These are phyloP conservation scores for Hypoxylon sp. DNA, from an alignment of 2,329 filamentous ascomycete genomes.

Conservation along the genomic window DNA sequence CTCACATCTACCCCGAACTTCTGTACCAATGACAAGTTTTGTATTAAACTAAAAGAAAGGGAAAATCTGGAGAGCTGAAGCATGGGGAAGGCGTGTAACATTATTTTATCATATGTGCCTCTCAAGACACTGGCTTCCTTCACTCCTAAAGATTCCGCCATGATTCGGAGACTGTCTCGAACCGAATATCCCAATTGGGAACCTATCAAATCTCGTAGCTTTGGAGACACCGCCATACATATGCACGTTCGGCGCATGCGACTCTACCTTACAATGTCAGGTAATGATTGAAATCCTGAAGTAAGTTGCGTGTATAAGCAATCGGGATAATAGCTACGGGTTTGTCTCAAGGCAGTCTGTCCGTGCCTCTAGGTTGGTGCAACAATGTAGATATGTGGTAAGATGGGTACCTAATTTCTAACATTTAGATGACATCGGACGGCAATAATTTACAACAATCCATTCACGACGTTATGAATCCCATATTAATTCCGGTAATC, in stretches of 20 bases:
- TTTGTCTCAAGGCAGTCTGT: not conserved
- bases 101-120: constrained; percentile 3
- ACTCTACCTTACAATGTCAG: not conserved
- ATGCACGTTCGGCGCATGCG: constrained; percentile 10
- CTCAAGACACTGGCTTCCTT: not conserved
- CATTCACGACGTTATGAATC: not conserved
- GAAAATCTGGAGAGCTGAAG: too few relatives aligned
- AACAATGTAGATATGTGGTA: not conserved
- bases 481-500: not conserved
- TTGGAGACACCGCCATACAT: constrained; percentile 8
- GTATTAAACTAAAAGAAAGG: constrained; percentile 1
- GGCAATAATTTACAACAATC: not conserved
- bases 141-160: not conserved
- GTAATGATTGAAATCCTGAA: not conserved
- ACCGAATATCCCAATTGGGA: constrained; percentile 6
- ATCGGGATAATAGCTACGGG: not conserved
- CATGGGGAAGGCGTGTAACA: not conserved
- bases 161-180: not conserved
- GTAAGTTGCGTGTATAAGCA: not conserved
- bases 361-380: not conserved
- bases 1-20: not conserved
- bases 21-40: constrained; percentile 5
- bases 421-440: not conserved
- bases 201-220: not conserved
- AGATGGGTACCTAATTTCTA: not conserved